A percentile compares a stretch with the other conserved stretches of the same genome.
Conservation (phyloP, 805 yeast genomes). For the Zygotorulaspora sp. region DNA sequence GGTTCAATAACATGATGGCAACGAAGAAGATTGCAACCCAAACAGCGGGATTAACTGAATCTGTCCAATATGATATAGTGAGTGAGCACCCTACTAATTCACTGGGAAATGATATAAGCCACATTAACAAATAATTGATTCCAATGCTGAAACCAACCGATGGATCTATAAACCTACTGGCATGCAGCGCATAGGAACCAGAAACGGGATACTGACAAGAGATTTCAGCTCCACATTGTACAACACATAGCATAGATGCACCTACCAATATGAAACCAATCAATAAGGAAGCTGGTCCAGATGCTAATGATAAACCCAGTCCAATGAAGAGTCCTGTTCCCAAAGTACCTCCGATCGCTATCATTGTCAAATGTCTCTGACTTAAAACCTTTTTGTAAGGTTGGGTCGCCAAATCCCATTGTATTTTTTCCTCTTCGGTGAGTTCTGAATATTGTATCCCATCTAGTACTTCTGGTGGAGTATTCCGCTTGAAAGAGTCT, state of each 20-base stretch:
- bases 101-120: constrained; percentile 51
- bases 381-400: constrained; percentile 18
- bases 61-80: constrained; percentile 46
- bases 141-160: constrained; percentile 61
- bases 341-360: constrained; percentile 33
- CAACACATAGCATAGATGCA: constrained; percentile 27
- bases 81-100: constrained; percentile 54
- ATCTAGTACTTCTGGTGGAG: constrained; percentile 2
- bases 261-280: constrained; percentile 28
- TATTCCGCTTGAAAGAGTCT: constrained; percentile 7
- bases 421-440: constrained; percentile 12
- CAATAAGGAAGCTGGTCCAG: constrained; percentile 29
- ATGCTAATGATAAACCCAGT: constrained; percentile 23
- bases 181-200: constrained; percentile 55
- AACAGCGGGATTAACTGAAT: constrained; percentile 23
- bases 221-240: constrained; percentile 41
- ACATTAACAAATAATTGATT: constrained; percentile 52
- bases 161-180: constrained; percentile 54
- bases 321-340: constrained; percentile 35
- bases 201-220: constrained; percentile 47
- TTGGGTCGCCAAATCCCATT: constrained; percentile 16
- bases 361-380: constrained; percentile 31
- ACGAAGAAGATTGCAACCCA: constrained; percentile 27
- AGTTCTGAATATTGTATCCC: constrained; percentile 8
- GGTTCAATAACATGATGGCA: constrained; percentile 43